These are phyloP conservation scores for Grosmannia penicillata DNA, from an alignment of 2,329 filamentous ascomycete genomes.

Conservation along the genomic window DNA sequence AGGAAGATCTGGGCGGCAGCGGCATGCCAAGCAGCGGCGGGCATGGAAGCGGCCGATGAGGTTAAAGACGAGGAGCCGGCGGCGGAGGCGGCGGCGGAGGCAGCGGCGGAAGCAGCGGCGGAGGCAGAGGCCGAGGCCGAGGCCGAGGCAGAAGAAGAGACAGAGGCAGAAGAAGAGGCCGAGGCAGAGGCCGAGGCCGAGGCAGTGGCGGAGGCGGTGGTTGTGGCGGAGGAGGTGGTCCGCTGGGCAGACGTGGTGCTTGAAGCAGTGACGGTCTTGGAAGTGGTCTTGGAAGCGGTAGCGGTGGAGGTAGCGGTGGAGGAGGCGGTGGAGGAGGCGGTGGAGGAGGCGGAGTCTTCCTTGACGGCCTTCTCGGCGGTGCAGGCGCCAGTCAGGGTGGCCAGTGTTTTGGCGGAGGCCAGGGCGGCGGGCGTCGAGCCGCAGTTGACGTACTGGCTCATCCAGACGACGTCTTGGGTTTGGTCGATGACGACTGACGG, in stretches of 20 bases:
- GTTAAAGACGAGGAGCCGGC: neutral
- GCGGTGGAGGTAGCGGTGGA: neutral
- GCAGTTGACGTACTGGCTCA: constrained; percentile 37
- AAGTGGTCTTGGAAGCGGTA: neutral
- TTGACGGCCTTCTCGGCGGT: neutral
- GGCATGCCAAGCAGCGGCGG: neutral
- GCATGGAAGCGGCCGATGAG: neutral
- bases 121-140: neutral
- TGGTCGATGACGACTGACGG: constrained; percentile 33
- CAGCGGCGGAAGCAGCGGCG: neutral
- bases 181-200: neutral
- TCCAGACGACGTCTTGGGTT: constrained; percentile 29
- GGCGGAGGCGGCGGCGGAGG: neutral
- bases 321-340: neutral
- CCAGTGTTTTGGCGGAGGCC: constrained; percentile 4
- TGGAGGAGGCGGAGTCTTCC: neutral
- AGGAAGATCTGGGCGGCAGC: neutral
- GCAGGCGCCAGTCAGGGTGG: constrained; percentile 8
- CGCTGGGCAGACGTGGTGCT: neutral
- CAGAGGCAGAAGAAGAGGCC: neutral
- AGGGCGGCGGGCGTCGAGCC: constrained; percentile 28
- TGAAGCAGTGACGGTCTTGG: neutral
- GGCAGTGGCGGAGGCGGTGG: neutral
- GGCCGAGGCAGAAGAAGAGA: neutral
- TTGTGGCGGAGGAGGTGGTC: neutral